A percentile compares a stretch with the other conserved stretches of the same genome.
Evolutionary conservation across 2,329 filamentous ascomycete species (phyloP).

Genomic region (Ophiostoma australiae): DNA sequence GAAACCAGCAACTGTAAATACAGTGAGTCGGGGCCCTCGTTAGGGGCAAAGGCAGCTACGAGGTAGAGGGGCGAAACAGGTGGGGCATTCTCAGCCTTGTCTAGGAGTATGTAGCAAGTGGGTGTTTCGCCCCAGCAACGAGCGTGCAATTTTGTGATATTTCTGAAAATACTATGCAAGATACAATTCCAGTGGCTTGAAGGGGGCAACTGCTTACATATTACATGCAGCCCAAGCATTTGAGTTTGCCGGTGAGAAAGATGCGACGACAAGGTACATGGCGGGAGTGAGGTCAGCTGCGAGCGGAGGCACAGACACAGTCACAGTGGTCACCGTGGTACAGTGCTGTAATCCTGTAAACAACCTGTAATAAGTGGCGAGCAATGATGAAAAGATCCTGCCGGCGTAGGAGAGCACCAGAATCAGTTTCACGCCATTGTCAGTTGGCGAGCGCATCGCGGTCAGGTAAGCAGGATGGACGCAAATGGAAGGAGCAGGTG

Average conservation of each 20-base stretch:
- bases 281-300: not conserved
- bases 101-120: not conserved
- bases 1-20: not conserved
- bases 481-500: not conserved
- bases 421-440: not conserved
- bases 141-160: not conserved
- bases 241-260: not conserved
- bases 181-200: not conserved
- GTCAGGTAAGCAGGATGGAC: not conserved
- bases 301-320: not conserved
- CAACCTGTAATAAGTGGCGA: not conserved
- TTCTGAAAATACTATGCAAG: not conserved
- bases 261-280: not conserved
- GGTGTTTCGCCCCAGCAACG: not conserved
- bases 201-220: not conserved
- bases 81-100: slow-evolving; percentile 22
- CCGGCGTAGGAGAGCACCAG: not conserved
- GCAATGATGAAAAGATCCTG: not conserved
- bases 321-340: not conserved
- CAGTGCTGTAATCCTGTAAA: not conserved
- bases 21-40: not conserved
- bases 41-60: not conserved
- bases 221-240: not conserved
- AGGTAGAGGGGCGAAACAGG: slow-evolving; percentile 11
- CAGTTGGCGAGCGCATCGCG: not conserved